phyloP scores from a whole-genome alignment of 257 asterid species.

The Solanum sitiens region DNA sequence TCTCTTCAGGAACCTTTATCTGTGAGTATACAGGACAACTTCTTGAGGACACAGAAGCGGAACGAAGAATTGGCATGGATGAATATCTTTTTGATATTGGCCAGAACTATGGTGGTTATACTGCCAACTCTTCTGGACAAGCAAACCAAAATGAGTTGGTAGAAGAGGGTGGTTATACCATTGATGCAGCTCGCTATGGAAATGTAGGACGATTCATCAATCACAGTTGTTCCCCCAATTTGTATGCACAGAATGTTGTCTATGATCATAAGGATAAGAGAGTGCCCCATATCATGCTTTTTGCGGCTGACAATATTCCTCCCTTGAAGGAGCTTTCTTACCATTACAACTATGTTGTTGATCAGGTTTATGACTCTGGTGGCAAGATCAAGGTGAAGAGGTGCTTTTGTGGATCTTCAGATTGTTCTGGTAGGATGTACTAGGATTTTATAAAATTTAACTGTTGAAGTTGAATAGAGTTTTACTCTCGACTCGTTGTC shows the following conservation, averaged over 20 bases:
- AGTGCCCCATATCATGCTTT: conserved; percentile 85
- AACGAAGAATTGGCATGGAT: conserved; percentile 51
- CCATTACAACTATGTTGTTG: conserved; percentile 53
- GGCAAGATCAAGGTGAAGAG: conserved; percentile 64
- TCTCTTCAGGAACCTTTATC: conserved; percentile 84
- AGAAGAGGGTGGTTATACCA: conserved; percentile 56
- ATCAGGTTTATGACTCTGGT: conserved; percentile 39
- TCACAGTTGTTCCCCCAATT: conserved; percentile 86
- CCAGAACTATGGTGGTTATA: conserved; percentile 25
- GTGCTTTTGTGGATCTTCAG: conserved; percentile 63
- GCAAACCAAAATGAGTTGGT: conserved; percentile 9
- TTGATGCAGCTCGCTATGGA: conserved; percentile 63
- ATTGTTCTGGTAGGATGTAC: conserved; percentile 80
- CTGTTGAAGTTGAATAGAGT: neutral
- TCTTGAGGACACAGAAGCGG: conserved; percentile 84
- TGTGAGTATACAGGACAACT: conserved; percentile 89
- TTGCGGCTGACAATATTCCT: conserved; percentile 71
- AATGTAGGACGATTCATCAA: conserved; percentile 78
- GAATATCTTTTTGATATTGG: conserved; percentile 96
- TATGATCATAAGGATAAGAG: conserved; percentile 59
- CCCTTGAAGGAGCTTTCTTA: conserved; percentile 74
- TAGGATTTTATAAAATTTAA: neutral
- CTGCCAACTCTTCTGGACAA: conserved; percentile 20
- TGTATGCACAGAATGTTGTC: conserved; percentile 69
- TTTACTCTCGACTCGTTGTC: neutral